Evolutionary conservation across 225 moss, liverwort and hornwort species (phyloP), one percentile per base, ranked within the genome.

Genomic region (Ulota crispa): DNA sequence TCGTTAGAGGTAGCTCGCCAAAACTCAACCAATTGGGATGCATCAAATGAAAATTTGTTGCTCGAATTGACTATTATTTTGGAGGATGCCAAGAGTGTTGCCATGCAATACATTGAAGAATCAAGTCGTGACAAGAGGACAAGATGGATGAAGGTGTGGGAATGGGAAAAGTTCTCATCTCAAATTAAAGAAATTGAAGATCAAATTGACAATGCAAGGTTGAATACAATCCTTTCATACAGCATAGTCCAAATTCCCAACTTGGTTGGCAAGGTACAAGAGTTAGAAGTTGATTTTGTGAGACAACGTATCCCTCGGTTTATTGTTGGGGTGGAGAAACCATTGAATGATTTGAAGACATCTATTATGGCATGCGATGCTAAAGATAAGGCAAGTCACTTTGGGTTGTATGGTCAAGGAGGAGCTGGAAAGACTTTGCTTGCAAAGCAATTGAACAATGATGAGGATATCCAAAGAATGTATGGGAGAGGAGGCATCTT

Each of bases 371-470:
- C 64, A 3, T 31, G 64, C 8, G 3, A 73, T 39, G 37, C 56
- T 16, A 73, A 39, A 15, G 24, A 37, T 8, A 24, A 24, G 9
- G 15, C 13, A 8, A 32, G 64, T 19, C 19, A 30, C 18, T 3
- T 79, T 10, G 70, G 70, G 9, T 6, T 79, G 32, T 11, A 79
- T 0, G 70, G 61, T 10, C 60, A 45, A 31, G 70, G 79, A 31
- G 79, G 45, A 79, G 79, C 45, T 18, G 61, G 79, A 15, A 79
- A 79, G 12, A 61, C 61, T 2, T 61, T 60, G 45, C 24, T 79
- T 60, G 70, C 61, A 4, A 31, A 32, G 4, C 43, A 32, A 42
- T 24, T 79, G n/a, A 42, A 79, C 1, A 45, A 79, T 45, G 79
- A 79, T 23, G 0, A 1, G 6, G 50, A 76, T 23, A 69, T 82